phyloP scores from a whole-genome alignment of 345 rosid genomes.

The Theobroma cacao region DNA sequence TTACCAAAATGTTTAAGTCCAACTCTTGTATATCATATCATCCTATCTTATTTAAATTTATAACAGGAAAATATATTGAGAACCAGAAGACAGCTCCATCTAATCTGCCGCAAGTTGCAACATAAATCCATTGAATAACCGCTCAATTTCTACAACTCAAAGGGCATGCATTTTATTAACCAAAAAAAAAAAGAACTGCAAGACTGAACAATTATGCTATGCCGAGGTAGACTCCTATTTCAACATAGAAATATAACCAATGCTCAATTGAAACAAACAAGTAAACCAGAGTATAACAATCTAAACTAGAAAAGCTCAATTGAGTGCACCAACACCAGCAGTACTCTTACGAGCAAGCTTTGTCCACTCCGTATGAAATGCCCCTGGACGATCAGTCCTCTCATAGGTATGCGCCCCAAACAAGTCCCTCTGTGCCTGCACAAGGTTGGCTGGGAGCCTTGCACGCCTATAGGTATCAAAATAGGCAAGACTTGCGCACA shows the following conservation, averaged over 20 bases:
- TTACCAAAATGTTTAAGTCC: neutral
- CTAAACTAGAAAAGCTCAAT: constrained; percentile 33
- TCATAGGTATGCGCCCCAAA: constrained; percentile 98
- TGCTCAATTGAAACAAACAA: constrained; percentile 21
- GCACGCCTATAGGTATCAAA: constrained; percentile 94
- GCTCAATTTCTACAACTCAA: neutral
- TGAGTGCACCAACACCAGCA: constrained; percentile 47
- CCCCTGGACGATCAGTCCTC: constrained; percentile 78
- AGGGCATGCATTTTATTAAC: constrained; percentile 49
- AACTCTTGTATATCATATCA: neutral
- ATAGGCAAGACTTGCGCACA: constrained; percentile 94
- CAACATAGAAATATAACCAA: constrained; percentile 24
- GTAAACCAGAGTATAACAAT: constrained; percentile 9
- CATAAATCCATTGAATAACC: neutral
- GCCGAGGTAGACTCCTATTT: constrained; percentile 24
- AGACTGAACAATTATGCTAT: constrained; percentile 28
- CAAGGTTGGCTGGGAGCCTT: constrained; percentile 84
- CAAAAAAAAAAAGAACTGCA: constrained; percentile 23
- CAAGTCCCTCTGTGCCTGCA: constrained; percentile 97
- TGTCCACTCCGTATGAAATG: constrained; percentile 89
- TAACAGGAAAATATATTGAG: neutral
- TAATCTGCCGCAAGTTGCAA: neutral
- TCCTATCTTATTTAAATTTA: neutral
- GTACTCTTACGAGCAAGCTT: constrained; percentile 66
- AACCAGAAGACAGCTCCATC: neutral